These are phyloP conservation scores for Colletotrichum liaoningense DNA, from an alignment of 2,329 filamentous ascomycete species.

Conservation along the genomic window DNA sequence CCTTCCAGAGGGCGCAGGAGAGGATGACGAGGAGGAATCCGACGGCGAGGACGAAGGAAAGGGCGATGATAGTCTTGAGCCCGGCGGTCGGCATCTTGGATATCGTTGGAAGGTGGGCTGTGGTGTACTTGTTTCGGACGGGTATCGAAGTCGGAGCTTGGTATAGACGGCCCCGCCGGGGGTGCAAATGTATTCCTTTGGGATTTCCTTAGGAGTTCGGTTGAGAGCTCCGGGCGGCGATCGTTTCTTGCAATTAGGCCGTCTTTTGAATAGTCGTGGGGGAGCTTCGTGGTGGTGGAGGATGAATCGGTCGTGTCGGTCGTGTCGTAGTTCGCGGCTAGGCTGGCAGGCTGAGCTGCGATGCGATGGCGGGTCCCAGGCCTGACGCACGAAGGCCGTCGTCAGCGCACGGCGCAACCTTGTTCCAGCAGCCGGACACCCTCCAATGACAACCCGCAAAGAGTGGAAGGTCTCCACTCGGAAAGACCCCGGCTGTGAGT, in stretches of 20 bases:
- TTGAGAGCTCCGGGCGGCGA: not conserved
- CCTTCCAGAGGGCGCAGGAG: constrained; percentile 93
- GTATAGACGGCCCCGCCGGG: constrained; percentile 25
- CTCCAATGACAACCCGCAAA: not conserved
- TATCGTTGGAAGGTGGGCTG: constrained; percentile 17
- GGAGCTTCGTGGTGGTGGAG: not conserved
- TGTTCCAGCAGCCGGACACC: constrained; percentile 24
- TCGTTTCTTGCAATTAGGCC: not conserved
- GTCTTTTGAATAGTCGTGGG: not conserved
- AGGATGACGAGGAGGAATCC: constrained; percentile 99
- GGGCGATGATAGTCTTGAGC: constrained; percentile 98
- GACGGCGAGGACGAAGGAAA: constrained; percentile 98
- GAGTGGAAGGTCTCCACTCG: not conserved
- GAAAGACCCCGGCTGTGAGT: constrained; percentile 19
- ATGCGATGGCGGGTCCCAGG: constrained; percentile 32
- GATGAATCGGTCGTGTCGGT: constrained; percentile 5
- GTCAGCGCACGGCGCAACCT: constrained; percentile 33
- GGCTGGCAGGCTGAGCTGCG: constrained; percentile 29
- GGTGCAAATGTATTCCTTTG: constrained; percentile 6
- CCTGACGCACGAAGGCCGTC: constrained; percentile 29
- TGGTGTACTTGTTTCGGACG: constrained; percentile 28
- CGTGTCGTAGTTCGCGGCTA: constrained; percentile 13
- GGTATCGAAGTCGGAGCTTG: constrained; percentile 19
- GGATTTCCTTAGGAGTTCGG: not conserved
- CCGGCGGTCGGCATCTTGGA: constrained; percentile 79